Conservation (phyloP, 179 eudicot genomes). For the Pouteria campechiana region DNA sequence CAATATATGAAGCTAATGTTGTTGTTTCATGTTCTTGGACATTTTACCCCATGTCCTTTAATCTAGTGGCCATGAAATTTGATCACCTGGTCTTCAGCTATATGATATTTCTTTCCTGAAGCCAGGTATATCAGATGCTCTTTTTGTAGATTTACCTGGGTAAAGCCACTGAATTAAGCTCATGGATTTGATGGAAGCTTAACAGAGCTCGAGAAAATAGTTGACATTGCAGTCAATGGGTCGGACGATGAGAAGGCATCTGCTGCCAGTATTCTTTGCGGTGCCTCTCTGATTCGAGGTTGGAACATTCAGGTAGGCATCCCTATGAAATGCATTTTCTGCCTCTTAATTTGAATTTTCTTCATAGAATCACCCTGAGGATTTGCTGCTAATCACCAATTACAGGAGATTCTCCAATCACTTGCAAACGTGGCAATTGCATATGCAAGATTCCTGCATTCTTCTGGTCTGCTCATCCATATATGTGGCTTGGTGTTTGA, state of each 20-base stretch:
- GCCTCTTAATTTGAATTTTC: too few species aligned
- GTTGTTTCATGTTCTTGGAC: too few species aligned
- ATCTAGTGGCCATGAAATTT: neutral
- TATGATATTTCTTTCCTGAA: conserved; percentile 21
- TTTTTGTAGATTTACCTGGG: conserved; percentile 23
- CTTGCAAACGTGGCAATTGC: too few species aligned
- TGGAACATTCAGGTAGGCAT: conserved; percentile 99
- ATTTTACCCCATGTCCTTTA: conserved; percentile 1
- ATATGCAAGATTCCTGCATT: too few species aligned
- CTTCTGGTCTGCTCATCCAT: too few species aligned
- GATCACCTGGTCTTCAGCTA: conserved; percentile 21
- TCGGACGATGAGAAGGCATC: conserved; percentile 78
- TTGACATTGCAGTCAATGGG: conserved; percentile 77
- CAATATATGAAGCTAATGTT: too few species aligned
- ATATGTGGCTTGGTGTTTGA: too few species aligned
- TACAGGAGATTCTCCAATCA: too few species aligned
- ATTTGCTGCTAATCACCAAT: too few species aligned
- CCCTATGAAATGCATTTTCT: too few species aligned
- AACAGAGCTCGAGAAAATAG: conserved; percentile 90
- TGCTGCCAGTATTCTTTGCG: conserved; percentile 87
- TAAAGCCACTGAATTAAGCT: conserved; percentile 81
- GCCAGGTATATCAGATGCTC: conserved; percentile 30
- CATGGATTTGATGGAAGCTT: conserved; percentile 97
- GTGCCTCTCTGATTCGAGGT: conserved; percentile 73
- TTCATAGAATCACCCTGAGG: too few species aligned